Base-by-base conservation (phyloP, 1,284 basidiomycete genomes). In the Pulchroboletus neoregius region DNA sequence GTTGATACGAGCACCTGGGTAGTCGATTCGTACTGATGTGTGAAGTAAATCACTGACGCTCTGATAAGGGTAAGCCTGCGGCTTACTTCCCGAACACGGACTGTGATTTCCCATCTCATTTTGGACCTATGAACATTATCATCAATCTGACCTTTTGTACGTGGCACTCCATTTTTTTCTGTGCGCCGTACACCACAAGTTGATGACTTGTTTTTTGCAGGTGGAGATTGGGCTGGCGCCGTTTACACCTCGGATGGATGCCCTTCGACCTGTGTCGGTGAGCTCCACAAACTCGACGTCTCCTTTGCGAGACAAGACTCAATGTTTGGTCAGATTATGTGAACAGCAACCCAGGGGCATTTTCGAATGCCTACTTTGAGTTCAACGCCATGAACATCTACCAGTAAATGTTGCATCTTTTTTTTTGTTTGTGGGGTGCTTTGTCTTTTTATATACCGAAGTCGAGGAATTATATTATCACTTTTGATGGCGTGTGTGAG, bases 191-290 rank as follows among this genome's bases (percentile, higher is more conserved):
- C 3, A 11, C 18, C 15, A 22, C 6, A 5, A 28, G 6, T 3
- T 34, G 5, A 35, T 11, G 3, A 5, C 11, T 35, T 35, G 13
- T 2, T 18, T 31, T 30, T 28, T 22, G 12, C 18, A 70, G 69
- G 72, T 42, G 72, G 73, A 20, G 67, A 71, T 47, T 72, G 71
- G 68, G 72, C 73, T 34, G 71, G 72, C 1, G 33, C 45, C 3
- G 56, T 57, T 28, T 72, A 67, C 45, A 31, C 46, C 22, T 22
- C 51, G 2, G 53, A 61, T 35, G 61, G 58, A 27, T 73, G 70
- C 39, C 67, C 70, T 4, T 57, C 54, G 5, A 59, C 48, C 15
- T 68, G 62, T 27, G 51, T 61, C 26, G 61, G 68, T 69, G 43
- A 64, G 68, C 36, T n/a, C 15, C 26, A 26, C 13, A 4, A 23